Conservation (phyloP, 208 protist species). For the Leishmania major region DNA sequence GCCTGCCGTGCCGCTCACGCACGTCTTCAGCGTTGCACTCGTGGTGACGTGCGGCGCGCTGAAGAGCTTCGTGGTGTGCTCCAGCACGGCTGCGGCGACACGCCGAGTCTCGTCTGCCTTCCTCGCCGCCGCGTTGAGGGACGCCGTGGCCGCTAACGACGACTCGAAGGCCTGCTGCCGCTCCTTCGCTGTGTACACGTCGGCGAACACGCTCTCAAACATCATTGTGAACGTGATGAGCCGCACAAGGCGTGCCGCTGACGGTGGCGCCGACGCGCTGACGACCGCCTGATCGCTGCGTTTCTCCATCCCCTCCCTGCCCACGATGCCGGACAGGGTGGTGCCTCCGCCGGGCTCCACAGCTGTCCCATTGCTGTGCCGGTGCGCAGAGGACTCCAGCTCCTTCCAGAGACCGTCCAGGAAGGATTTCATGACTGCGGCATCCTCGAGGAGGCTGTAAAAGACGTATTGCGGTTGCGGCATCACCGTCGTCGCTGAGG, state of each 20-base stretch:
- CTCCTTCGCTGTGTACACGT: constrained; percentile 9
- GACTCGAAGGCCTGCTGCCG: background rate
- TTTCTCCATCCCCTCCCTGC: background rate
- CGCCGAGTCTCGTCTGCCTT: constrained; percentile 6
- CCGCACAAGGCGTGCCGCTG: background rate
- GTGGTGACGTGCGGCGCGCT: background rate
- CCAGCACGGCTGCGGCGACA: constrained; percentile 3
- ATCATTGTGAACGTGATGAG: constrained; percentile 30
- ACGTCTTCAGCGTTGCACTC: background rate
- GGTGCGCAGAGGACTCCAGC: constrained; percentile 2
- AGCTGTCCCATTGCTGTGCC: background rate
- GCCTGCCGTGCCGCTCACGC: background rate
- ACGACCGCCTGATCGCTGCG: background rate
- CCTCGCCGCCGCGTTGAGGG: background rate
- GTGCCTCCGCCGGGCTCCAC: background rate
- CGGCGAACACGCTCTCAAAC: constrained; percentile 32
- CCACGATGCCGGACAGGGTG: background rate
- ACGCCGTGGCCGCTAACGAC: background rate
- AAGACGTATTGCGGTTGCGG: background rate
- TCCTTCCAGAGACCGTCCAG: constrained; percentile 10
- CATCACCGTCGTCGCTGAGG: background rate
- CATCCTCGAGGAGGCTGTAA: constrained; percentile 20
- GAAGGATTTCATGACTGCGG: constrained; percentile 23
- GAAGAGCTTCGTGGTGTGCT: constrained; percentile 10
- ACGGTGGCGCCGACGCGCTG: background rate